Evolutionary conservation across 768 basidiomycete species (phyloP), one percentile per base, ranked within the genome.

Genomic region (Lentinula lateritia): DNA sequence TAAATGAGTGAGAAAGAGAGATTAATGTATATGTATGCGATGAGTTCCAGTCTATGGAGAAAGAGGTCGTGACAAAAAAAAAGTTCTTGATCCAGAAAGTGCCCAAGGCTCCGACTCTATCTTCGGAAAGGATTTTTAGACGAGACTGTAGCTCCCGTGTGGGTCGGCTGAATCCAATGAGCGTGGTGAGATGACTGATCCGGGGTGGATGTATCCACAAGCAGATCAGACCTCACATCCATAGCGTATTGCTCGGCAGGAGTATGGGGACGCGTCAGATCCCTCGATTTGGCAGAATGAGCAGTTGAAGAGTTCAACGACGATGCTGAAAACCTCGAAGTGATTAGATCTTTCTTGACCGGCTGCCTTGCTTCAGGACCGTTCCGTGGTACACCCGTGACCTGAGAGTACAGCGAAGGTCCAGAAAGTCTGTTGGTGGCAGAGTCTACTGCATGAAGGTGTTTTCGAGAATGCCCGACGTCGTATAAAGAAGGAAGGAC

Each of bases 351-450:
- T 62, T 76, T 75, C 73, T 80, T 81, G 64, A 90, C 78, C 18
- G 90, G 88, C 71, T 87, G 82, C n/a, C 89, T 81, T n/a, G 89
- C 84, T 67, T 90, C 87, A 6, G 90, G 86, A 45, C 77, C 81
- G 32, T 75, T 76, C 36, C 82, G 80, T 63, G 83, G 84, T 39
- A 77, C 68, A 18, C 90, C 89, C 9, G 88, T 92, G 53, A 85
- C 68, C 70, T 88, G 83, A 61, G 89, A 85, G 71, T 87, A 93
- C 42, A 92, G 67, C 48, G 85, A 87, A 16, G 73, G 74, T n/a
- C 72, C 73, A 32, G 84, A 83, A 60, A 80, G 58, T 63, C 69
- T 68, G 63, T 72, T 72, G 53, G 73, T 70, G 55, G 54, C 16
- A 34, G 50, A 39, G 32, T 60, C 38, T 10, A n/a, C 36, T 55